Conservation (phyloP, 495 filamentous ascomycete species). For the Parathielavia appendiculata region DNA sequence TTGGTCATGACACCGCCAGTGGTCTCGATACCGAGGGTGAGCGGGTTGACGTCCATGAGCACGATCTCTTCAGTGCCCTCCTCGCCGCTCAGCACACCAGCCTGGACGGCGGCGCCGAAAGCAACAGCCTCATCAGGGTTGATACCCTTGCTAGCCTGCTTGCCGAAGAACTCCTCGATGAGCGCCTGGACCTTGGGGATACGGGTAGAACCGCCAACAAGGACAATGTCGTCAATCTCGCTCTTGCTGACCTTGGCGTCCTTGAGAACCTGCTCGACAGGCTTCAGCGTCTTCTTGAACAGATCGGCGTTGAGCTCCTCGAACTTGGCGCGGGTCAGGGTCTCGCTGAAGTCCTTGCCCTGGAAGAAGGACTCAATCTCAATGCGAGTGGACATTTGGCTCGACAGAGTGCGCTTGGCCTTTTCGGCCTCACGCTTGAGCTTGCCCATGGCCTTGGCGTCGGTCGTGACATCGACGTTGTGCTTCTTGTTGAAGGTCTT, state of each 20-base stretch:
- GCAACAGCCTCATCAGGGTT: constrained; percentile 98
- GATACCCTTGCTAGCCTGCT: constrained; percentile 96
- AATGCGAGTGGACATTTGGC: constrained; percentile 95
- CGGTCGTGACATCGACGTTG: constrained; percentile 84
- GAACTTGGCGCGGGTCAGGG: constrained; percentile 96
- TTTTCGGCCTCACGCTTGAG: constrained; percentile 99
- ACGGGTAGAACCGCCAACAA: constrained; percentile 91
- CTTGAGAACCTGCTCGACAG: constrained; percentile 94
- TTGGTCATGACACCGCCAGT: constrained; percentile 98
- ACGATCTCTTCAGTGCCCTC: constrained; percentile 70
- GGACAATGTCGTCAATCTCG: constrained; percentile 81
- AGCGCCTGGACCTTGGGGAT: constrained; percentile 95
- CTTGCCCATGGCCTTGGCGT: constrained; percentile 98
- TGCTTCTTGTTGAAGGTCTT: constrained; percentile 99
- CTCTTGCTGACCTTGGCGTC: constrained; percentile 86
- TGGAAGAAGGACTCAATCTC: constrained; percentile 98
- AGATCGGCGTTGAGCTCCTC: constrained; percentile 98
- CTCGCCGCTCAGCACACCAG: constrained; percentile 88
- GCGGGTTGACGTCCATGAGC: constrained; percentile 97
- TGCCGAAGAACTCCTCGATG: constrained; percentile 96
- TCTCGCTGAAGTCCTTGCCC: constrained; percentile 98
- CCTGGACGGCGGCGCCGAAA: constrained; percentile 95
- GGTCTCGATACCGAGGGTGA: constrained; percentile 97
- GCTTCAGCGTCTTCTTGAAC: constrained; percentile 98
- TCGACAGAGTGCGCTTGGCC: constrained; percentile 98